These are phyloP conservation scores for Oryza rufipogon DNA, from an alignment of 176 grass and related monocot species.

Conservation along the genomic window DNA sequence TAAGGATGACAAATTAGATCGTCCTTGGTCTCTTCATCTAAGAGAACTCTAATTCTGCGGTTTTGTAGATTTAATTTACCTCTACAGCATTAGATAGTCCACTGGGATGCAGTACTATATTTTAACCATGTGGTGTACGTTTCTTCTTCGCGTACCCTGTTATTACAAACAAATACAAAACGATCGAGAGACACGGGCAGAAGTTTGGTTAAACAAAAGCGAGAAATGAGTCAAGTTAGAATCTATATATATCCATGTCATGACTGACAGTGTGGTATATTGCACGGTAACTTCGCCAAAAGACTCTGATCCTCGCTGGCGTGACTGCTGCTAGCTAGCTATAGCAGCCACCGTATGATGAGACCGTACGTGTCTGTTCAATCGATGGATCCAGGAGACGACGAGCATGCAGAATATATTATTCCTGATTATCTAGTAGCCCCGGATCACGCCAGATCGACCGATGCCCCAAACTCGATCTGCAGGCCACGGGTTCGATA, in stretches of 20 bases:
- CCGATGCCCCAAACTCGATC: background rate
- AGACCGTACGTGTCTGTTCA: no score
- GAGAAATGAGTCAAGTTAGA: background rate
- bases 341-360: background rate
- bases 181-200: background rate
- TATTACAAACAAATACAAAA: background rate
- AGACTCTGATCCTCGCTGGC: no score
- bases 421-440: background rate
- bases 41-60: background rate
- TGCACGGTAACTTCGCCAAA: background rate
- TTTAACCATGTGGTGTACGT: background rate
- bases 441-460: constrained; percentile 2
- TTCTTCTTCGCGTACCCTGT: no score
- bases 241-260: constrained; percentile 1
- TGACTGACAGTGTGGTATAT: background rate
- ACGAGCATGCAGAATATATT: background rate
- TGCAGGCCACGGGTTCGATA: background rate
- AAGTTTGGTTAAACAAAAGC: background rate
- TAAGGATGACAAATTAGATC: no score
- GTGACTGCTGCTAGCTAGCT: background rate
- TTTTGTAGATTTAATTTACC: background rate
- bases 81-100: background rate
- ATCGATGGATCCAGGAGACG: constrained; percentile 5
- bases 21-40: background rate
- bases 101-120: background rate